Percentiles rank a stretch among this genome's conserved stretches.
Conservation (phyloP, 2,329 filamentous ascomycete genomes). For the Diaporthe australafricana region DNA sequence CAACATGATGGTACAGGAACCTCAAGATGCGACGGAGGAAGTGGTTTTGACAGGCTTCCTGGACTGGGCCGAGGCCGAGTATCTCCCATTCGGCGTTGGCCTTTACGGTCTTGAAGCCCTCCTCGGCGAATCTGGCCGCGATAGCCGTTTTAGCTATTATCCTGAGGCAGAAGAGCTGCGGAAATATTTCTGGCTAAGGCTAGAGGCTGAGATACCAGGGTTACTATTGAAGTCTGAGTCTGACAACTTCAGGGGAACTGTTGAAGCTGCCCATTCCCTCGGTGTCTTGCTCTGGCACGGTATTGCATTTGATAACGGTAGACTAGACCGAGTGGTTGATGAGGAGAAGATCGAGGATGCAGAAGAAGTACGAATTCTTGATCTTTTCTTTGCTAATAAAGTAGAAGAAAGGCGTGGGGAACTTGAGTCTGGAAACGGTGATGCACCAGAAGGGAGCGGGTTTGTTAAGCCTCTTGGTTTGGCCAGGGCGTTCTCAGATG, state of each 20-base stretch:
- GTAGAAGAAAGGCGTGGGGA: not conserved
- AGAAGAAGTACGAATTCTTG: constrained; percentile 64
- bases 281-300: constrained; percentile 73
- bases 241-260: constrained; percentile 42
- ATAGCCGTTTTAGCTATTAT: constrained; percentile 57
- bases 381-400: constrained; percentile 43
- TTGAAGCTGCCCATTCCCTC: constrained; percentile 58
- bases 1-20: constrained; percentile 64
- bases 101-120: constrained; percentile 72
- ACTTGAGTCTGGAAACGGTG: not conserved
- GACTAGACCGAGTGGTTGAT: constrained; percentile 68
- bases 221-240: constrained; percentile 39
- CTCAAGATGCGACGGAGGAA: not conserved
- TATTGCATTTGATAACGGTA: constrained; percentile 71
- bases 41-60: constrained; percentile 62
- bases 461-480: not conserved
- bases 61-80: constrained; percentile 75
- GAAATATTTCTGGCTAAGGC: constrained; percentile 60
- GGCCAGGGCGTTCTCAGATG: not conserved
- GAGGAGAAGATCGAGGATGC: constrained; percentile 55
- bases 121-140: constrained; percentile 57
- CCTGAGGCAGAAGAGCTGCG: constrained; percentile 56
- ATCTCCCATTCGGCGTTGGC: constrained; percentile 68
- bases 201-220: constrained; percentile 50
- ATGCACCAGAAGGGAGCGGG: no score